Base-by-base conservation (phyloP, 2,329 filamentous ascomycete genomes). In the Sarocladiaceae sp. region DNA sequence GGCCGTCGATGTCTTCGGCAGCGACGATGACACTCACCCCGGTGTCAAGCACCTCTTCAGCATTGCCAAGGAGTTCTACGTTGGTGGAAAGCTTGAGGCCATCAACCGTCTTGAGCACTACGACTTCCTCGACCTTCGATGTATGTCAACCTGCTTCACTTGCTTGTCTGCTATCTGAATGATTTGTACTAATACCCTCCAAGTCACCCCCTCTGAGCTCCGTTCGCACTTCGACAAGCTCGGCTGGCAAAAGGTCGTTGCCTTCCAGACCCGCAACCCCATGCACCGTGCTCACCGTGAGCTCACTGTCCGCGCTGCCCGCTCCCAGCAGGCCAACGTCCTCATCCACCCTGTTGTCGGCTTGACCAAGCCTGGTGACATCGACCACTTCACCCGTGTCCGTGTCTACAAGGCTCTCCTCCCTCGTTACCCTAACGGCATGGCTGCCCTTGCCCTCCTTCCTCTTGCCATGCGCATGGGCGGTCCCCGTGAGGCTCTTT, bases 281-380 rank as follows among this genome's bases (percentile, higher is more conserved):
- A 98, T 98, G 93, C 93, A 98, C 76, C 86, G 93, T 60, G 93
- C 93, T 65, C 93, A 98, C 72, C 82, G 93, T 70, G 93, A 98
- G 74, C 74, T 98, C 67, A 98, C 93, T 48, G 93, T 98, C 61
- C 89, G 93, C 60, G 93, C 93, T 55, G 93, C 93, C 53, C 91
- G 93, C 58, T 86, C 86, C 47, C 88, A 94, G 68, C 90, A 96
- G 68, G 93, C 93, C 66, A 98, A 98, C 65, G 93, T 98, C 55
- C 85, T 98, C 60, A 98, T 98, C 67, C 93, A 98, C 74, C 93
- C 93, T 49, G 93, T 98, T 52, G 93, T 98, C 53, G 93, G 93
- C 63, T 80, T 98, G 60, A 98, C 93, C 65, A 98, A 98, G 78
- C 93, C 93, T 47, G 93, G 93, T 66, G 93, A 98, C 68, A 98